These are phyloP conservation scores for Fusarium fracticaudum DNA, from an alignment of 2,329 filamentous ascomycete species.

Conservation along the genomic window DNA sequence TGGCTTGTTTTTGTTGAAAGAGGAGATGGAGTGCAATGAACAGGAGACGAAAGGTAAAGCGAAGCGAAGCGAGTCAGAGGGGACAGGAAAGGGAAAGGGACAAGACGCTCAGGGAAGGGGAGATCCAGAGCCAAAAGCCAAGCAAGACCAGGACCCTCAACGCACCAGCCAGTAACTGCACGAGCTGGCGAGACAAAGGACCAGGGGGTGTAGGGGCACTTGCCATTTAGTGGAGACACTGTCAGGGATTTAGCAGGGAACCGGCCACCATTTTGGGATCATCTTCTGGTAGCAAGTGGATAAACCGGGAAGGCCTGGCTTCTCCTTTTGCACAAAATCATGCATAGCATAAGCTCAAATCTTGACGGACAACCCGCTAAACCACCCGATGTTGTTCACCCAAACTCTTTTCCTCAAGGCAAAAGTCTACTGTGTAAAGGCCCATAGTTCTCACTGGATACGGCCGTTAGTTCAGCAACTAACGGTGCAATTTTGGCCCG, in stretches of 20 bases:
- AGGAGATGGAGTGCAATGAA: slow-evolving; percentile 44
- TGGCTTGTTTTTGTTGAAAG: slow-evolving; percentile 55
- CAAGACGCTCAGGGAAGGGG: slow-evolving; percentile 29
- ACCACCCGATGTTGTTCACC: neutral
- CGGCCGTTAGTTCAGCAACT: neutral
- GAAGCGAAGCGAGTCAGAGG: slow-evolving; percentile 41
- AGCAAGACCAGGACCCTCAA: slow-evolving; percentile 14
- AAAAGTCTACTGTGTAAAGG: neutral
- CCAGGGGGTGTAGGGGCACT: slow-evolving; percentile 28
- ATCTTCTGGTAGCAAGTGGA: slow-evolving; percentile 19
- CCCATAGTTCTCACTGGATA: neutral
- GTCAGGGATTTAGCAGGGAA: slow-evolving; percentile 27
- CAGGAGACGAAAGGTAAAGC: slow-evolving; percentile 30
- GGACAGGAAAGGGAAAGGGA: slow-evolving; percentile 38
- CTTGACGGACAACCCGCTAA: neutral
- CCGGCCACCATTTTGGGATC: slow-evolving; percentile 28
- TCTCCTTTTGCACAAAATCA: slow-evolving; percentile 27
- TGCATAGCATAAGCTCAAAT: slow-evolving; percentile 19
- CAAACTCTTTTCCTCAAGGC: neutral
- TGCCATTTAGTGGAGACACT: slow-evolving; percentile 9
- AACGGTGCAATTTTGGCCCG: neutral
- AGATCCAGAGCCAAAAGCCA: slow-evolving; percentile 3
- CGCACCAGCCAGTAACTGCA: slow-evolving; percentile 23
- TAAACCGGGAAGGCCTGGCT: slow-evolving; percentile 6
- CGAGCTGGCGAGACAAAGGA: slow-evolving; percentile 19